Base-by-base conservation (phyloP, 2,329 filamentous ascomycete genomes). In the Alternaria infectoria region DNA sequence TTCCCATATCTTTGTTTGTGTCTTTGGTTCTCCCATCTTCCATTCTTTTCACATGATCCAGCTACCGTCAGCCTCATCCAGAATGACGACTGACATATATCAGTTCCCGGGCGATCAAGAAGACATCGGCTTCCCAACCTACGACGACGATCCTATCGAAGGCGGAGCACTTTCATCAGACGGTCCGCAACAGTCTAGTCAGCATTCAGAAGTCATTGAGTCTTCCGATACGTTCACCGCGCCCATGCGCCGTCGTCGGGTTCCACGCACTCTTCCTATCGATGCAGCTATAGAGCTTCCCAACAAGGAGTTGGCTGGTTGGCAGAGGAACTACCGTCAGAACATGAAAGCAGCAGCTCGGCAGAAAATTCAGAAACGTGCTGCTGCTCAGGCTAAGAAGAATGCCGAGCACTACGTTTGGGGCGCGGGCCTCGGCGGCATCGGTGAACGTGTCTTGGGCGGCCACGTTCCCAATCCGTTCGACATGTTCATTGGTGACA, bases 331-430 rank as follows among this genome's bases (percentile, higher is more conserved):
- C 26, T 92, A 91, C 66, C 67, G 86, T 2, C 70, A 80, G 11
- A 90, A 89, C 67, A 93, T 92, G 87, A 80, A 77, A 1, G 77
- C 79, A 12, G 83, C 82, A 9, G 71, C 72, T 7, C 80, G 77
- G 28, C 72, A 80, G 19, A 89, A 87, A 67, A 68, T 79, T 6
- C 72, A 80, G 6, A 79, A 82, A 32, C 83, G 80, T 51, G 70
- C 80, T 13, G 67, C 77, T 12, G 74, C 77, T 0, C 80, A 85
- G 45, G 87, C 88, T 3, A 91, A 87, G 77, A 87, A 86, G 72
- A 90, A 90, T 62, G 90, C 89, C 0, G 83, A 84, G 11, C 83
- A 85, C 69, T 91, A 87, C 82, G 83, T 91, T 5, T 83, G 86
- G 62, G 87, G 86, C 6, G 74, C 80, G 51, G 88, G 88, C 7